Evolutionary conservation across 2,329 filamentous ascomycete genomes (phyloP), one percentile per base, ranked within the genome.

Genomic region (Sporothrix mexicana): DNA sequence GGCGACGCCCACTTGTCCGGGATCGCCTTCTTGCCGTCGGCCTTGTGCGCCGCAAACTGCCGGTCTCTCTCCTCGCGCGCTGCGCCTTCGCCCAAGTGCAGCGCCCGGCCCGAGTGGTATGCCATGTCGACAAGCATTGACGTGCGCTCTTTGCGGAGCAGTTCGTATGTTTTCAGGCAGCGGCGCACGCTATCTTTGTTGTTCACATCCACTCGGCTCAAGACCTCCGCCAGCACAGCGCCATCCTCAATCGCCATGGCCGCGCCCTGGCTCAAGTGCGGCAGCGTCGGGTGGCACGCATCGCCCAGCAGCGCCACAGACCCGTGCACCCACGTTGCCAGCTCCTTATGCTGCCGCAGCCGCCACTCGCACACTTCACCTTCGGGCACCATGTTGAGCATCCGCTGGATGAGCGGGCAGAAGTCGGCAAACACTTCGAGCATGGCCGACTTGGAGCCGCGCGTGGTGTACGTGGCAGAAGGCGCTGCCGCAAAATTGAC

Each of bases 1-100:
- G 89, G 88, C 79, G 90, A 91, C 2, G 89, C 89, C 90, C 90
- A 92, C 82, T 91, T 92, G 81, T 92, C 90, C 2, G 89, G 89
- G 74, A 87, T 87, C 72, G 81, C 82, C 74, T 80, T 84, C 78
- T 84, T 86, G 79, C 77, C 83, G 76, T 82, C 78, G 12, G 70
- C 23, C 75, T 83, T 84, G 74, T 87, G 83, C 70, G 85, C 82
- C 57, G 84, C 85, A 78, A 90, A 88, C 81, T 84, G 83, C 72
- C 81, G 83, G 76, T 90, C 88, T 49, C 88, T 83, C 81, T 89
- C 87, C 78, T 88, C 86, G 77, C 86, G 87, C 41, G 87, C 87
- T 75, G 84, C 83, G 66, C 88, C 88, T 77, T 89, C 86, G 51
- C 86, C 86, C 1, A 90, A 80, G 77, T 90, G 88, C 77, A 90